phyloP scores from a whole-genome alignment of 2,329 filamentous ascomycete genomes.

The Dactylonectria macrodidyma region DNA sequence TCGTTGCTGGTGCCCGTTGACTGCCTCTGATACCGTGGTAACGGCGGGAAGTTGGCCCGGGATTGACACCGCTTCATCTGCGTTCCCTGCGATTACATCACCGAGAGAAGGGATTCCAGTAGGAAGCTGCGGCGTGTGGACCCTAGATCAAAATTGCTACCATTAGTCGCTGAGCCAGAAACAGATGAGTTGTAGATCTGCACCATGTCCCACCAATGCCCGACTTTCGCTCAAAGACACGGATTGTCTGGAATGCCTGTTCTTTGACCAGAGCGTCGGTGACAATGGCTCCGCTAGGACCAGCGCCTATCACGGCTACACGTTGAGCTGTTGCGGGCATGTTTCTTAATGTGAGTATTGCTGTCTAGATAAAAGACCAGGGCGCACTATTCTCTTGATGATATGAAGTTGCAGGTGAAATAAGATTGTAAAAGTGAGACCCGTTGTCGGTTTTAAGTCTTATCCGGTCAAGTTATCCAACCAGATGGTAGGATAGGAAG shows the following conservation, averaged over 20 bases:
- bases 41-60: constrained; percentile 36
- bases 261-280: constrained; percentile 23
- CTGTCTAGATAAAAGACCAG: neutral
- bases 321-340: constrained; percentile 17
- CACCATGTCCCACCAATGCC: constrained; percentile 26
- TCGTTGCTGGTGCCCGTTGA: constrained; percentile 40
- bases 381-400: neutral
- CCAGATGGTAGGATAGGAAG: neutral
- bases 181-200: neutral
- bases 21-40: constrained; percentile 30
- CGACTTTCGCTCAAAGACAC: constrained; percentile 19
- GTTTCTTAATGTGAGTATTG: neutral
- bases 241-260: constrained; percentile 20
- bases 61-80: constrained; percentile 29
- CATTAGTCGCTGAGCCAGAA: neutral
- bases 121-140: constrained; percentile 28
- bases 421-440: neutral
- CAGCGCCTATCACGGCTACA: constrained; percentile 29
- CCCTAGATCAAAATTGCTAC: neutral
- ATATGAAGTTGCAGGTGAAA: neutral
- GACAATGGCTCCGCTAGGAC: constrained; percentile 24
- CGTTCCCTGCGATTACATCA: constrained; percentile 27
- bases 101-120: constrained; percentile 10
- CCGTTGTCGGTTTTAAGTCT: neutral
- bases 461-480: neutral